These are phyloP conservation scores for Boletus subcaerulescens DNA, from an alignment of 768 basidiomycete genomes.

Conservation along the genomic window DNA sequence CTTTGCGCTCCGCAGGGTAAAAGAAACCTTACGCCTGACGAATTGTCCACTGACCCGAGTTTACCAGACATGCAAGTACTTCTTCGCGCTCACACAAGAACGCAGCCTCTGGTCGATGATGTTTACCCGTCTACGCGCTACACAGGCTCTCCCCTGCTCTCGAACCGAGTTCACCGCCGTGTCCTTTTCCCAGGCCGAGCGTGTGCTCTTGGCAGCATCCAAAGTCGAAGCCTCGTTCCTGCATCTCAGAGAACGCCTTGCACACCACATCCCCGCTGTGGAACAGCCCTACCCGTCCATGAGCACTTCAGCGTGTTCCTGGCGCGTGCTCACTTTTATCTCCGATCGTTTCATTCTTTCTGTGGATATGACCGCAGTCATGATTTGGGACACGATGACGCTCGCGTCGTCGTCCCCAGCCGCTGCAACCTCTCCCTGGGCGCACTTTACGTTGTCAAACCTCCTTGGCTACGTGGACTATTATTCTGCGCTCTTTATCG, in stretches of 20 bases:
- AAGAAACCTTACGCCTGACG: background rate
- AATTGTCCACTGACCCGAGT: background rate
- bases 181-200: constrained; percentile 12
- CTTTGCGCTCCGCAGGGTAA: constrained; percentile 18
- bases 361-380: constrained; percentile 2
- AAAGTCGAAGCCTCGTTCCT: constrained; percentile 17
- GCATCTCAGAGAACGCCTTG: constrained; percentile 3
- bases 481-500: constrained; percentile 17
- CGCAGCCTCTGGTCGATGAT: constrained; percentile 19
- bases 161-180: constrained; percentile 11
- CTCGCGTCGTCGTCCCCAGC: background rate
- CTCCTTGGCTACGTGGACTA: constrained; percentile 1
- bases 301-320: background rate
- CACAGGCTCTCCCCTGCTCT: constrained; percentile 15
- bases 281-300: background rate
- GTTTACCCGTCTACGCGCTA: constrained; percentile 6
- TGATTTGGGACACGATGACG: constrained; percentile 17
- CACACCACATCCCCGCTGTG: background rate
- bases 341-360: constrained; percentile 21
- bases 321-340: constrained; percentile 17
- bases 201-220: constrained; percentile 7
- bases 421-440: constrained; percentile 6
- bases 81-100: constrained; percentile 16
- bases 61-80: constrained; percentile 24
- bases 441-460: constrained; percentile 8